A percentile compares a stretch with the other conserved stretches of the same genome.
These are phyloP conservation scores for Termitomyces sp. DNA, from an alignment of 768 basidiomycete genomes.

Conservation along the genomic window DNA sequence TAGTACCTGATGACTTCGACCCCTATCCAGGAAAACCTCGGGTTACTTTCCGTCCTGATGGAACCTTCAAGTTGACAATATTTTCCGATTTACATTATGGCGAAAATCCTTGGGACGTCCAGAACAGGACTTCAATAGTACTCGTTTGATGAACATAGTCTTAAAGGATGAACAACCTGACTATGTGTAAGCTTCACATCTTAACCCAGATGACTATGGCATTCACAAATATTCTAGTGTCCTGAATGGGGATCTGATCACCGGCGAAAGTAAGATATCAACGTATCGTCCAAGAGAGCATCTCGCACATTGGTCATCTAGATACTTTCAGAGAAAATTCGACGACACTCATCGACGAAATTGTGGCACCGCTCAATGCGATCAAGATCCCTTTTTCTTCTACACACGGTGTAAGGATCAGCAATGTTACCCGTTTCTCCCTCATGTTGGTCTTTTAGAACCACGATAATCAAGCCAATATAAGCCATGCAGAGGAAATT, in stretches of 20 bases:
- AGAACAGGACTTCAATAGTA: slow-evolving; percentile 60
- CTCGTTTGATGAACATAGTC: slow-evolving; percentile 49
- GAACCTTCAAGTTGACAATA: slow-evolving; percentile 65
- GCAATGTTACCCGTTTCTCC: neutral
- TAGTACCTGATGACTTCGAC: slow-evolving; percentile 14
- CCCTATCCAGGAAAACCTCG: slow-evolving; percentile 37
- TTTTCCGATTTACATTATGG: slow-evolving; percentile 77
- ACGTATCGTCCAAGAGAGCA: neutral
- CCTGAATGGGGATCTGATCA: slow-evolving; percentile 69
- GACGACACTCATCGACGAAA: slow-evolving; percentile 57
- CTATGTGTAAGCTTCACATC: slow-evolving; percentile 47
- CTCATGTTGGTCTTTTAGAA: slow-evolving; percentile 36
- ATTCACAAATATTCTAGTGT: slow-evolving; percentile 34
- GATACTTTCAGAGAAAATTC: slow-evolving; percentile 66
- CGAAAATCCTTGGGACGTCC: slow-evolving; percentile 67
- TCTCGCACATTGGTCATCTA: slow-evolving; percentile 15
- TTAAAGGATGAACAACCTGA: slow-evolving; percentile 57
- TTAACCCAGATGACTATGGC: neutral
- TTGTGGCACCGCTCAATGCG: slow-evolving; percentile 54
- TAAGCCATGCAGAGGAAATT: slow-evolving; percentile 65
- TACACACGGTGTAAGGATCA: slow-evolving; percentile 51
- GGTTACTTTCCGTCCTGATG: slow-evolving; percentile 49
- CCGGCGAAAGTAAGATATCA: slow-evolving; percentile 51
- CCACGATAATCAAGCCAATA: slow-evolving; percentile 69
- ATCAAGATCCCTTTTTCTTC: slow-evolving; percentile 60